phyloP scores from a whole-genome alignment of 352 stramenopile species.

The Globisporangium acanthophoron region DNA sequence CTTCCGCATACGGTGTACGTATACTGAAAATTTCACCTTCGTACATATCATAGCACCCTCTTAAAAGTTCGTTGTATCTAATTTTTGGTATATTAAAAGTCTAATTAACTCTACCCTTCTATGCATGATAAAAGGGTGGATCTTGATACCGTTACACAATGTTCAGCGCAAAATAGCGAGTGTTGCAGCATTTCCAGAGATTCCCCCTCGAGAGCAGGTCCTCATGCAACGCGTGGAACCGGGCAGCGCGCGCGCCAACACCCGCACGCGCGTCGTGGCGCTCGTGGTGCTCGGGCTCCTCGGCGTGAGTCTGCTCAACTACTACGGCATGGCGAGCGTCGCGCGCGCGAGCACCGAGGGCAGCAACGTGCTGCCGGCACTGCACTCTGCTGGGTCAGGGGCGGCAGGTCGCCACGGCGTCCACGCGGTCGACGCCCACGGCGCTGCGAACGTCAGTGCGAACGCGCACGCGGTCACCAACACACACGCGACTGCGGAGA shows the following conservation, averaged over 20 bases:
- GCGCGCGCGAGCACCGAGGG: constrained; percentile 3
- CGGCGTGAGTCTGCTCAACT: constrained; percentile 27
- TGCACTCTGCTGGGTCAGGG: constrained; percentile 12
- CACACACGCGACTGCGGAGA: neutral
- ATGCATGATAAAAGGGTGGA: too few species aligned
- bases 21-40: too few species aligned
- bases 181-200: neutral
- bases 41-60: too few species aligned
- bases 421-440: neutral
- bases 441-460: neutral
- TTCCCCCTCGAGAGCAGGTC: too few species aligned
- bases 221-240: constrained; percentile 12
- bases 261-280: constrained; percentile 11
- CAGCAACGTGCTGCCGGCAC: constrained; percentile 11
- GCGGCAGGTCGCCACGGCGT: neutral
- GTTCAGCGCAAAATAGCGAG: too few species aligned
- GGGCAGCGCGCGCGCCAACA: constrained; percentile 4
- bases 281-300: constrained; percentile 18
- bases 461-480: neutral
- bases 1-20: too few species aligned
- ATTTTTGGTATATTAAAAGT: too few species aligned
- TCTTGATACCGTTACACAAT: too few species aligned
- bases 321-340: constrained; percentile 21
- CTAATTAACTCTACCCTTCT: too few species aligned
- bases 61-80: too few species aligned